Conservation (phyloP, 257 asterid genomes). For the Plantago ovata region DNA sequence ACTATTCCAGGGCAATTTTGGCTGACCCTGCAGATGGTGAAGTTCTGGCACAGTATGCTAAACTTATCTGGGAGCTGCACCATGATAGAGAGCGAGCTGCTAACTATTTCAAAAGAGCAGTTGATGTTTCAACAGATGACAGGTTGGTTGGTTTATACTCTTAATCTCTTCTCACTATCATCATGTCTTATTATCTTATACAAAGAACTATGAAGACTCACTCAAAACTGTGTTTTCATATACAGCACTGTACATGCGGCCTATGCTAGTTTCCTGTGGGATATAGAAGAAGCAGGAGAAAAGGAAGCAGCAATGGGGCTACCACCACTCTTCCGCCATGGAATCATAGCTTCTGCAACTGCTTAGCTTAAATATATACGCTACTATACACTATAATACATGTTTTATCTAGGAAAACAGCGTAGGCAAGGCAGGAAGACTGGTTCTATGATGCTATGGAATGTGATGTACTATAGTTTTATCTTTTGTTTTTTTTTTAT, state of each 20-base stretch:
- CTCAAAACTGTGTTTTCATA: slow-evolving; percentile 5
- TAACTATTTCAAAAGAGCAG: slow-evolving; percentile 57
- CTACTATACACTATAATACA: no score
- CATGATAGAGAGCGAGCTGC: slow-evolving; percentile 54
- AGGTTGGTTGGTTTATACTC: slow-evolving; percentile 34
- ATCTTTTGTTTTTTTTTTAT: no score
- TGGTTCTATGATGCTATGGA: neutral
- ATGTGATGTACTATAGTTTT: neutral
- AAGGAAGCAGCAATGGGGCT: slow-evolving; percentile 14
- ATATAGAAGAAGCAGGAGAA: slow-evolving; percentile 52
- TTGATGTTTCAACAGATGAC: slow-evolving; percentile 53
- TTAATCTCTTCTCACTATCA: neutral
- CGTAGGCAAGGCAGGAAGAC: slow-evolving; percentile 1
- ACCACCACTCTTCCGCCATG: slow-evolving; percentile 22
- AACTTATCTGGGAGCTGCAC: slow-evolving; percentile 70
- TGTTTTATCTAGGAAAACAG: slow-evolving; percentile 11
- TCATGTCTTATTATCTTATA: neutral
- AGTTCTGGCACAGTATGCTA: slow-evolving; percentile 63
- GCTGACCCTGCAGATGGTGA: slow-evolving; percentile 85
- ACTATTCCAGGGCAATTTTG: slow-evolving; percentile 71
- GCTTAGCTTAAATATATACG: slow-evolving; percentile 27
- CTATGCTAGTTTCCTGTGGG: slow-evolving; percentile 83
- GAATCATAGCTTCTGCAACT: slow-evolving; percentile 43
- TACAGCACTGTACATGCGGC: slow-evolving; percentile 81
- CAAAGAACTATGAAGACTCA: neutral